Evolutionary conservation across 805 yeast species (phyloP), one percentile per base, ranked within the genome.

Genomic region (Teunomyces gatunensis): DNA sequence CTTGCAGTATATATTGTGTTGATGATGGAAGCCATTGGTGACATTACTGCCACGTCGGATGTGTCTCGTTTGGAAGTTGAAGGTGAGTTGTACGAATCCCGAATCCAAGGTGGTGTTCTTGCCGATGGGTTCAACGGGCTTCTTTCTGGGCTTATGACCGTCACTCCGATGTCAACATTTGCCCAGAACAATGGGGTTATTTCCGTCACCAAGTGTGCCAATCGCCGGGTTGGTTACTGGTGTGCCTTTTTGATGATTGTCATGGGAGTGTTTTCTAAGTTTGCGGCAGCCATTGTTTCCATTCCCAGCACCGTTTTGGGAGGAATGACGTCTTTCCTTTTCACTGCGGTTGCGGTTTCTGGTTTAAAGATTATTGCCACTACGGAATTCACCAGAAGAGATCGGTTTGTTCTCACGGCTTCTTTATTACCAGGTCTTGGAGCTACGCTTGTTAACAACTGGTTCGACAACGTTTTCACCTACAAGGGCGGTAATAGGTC

Each of bases 111-210:
- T 58, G 97, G 96, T 68, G 80, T 90, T 40, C 74, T 90, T 30
- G 94, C 95, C 15, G 96, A 90, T 66, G 97, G 96, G 40, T 57
- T 88, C 55, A 86, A 86, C 63, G 91, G 96, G 51, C 57, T 85
- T 18, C 53, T 89, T 3, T 85, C 94, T 12, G 89, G 90, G 37
- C 73, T 90, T 39, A 78, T 82, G 78, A 89, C 96, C 17, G 71
- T 87, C 47, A 86, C 96, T n/a, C 96, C 97, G 48, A 75, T 89
- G 81, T 84, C 95, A 10, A 85, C 94, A 0, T 91, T 91, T 73
- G 96, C 97, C 11, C 97, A 90, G 69, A 91, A 91, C 70, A 91
- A 91, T 64, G 97, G 97, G 75, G 96, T 90, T 49, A 89, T 90
- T 55, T 84, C 96, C 36, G 77, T 91, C 64, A 91, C 97, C 42